Evolutionary conservation across 2,329 filamentous ascomycete species (phyloP).

Genomic region (Trichoderma sp.): DNA sequence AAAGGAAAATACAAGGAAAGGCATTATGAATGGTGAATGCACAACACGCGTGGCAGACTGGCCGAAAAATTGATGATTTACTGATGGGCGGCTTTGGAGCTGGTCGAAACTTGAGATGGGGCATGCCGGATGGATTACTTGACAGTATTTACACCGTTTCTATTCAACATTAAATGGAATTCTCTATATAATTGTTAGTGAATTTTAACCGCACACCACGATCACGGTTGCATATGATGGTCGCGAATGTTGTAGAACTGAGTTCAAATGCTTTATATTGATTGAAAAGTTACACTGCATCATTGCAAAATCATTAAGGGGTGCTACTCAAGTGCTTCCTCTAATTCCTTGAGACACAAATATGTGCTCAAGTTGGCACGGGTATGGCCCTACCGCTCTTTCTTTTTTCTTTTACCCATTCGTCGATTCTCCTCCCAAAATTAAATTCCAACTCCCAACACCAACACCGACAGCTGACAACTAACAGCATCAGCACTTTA

Average conservation of each 20-base stretch:
- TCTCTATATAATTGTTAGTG: not conserved
- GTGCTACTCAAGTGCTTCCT: not conserved
- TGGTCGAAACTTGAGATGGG: not conserved
- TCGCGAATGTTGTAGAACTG: not conserved
- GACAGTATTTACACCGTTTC: not conserved
- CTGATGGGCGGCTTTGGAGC: not conserved
- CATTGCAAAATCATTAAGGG: not conserved
- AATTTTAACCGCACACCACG: not conserved
- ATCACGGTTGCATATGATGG: not conserved
- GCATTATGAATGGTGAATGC: not conserved
- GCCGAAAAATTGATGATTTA: not conserved
- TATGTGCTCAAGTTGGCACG: not conserved
- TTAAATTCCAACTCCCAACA: not conserved
- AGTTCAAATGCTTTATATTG: not conserved
- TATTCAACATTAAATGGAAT: not conserved
- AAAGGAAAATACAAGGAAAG: not conserved
- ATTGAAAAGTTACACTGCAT: not conserved
- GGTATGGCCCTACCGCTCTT: not conserved
- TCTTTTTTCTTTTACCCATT: not conserved
- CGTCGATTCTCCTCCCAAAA: not conserved
- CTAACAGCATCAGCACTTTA: constrained; percentile 19
- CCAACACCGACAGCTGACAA: not conserved
- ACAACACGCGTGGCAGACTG: not conserved
- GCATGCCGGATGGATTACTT: not conserved
- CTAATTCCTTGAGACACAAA: not conserved